Percentiles rank a stretch among this genome's conserved stretches.
phyloP scores from a whole-genome alignment of 2,329 filamentous ascomycete genomes.

The Botrytis fabae region DNA sequence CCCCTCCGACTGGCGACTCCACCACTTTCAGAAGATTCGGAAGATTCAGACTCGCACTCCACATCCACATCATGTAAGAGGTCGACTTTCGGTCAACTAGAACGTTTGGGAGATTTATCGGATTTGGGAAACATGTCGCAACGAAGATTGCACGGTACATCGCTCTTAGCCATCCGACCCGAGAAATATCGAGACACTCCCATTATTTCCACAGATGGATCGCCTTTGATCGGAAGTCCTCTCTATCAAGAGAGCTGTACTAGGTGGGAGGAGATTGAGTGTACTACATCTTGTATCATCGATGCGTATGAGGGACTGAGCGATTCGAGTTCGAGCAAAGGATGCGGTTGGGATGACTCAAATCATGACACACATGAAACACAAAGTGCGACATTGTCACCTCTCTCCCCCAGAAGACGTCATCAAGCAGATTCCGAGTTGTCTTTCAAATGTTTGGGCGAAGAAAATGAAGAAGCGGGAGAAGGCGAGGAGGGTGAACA shows the following conservation, averaged over 20 bases:
- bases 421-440: constrained; percentile 30
- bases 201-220: constrained; percentile 32
- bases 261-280: constrained; percentile 24
- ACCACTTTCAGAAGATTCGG: constrained; percentile 15
- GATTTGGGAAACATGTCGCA: neutral
- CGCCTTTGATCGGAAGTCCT: constrained; percentile 28
- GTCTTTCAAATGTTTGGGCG: constrained; percentile 35
- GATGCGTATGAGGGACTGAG: constrained; percentile 25
- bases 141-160: neutral
- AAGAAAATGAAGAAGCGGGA: neutral
- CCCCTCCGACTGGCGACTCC: constrained; percentile 32
- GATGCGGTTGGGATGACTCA: constrained; percentile 5
- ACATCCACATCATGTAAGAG: constrained; percentile 13
- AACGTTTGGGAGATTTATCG: constrained; percentile 11
- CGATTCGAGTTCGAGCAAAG: constrained; percentile 15
- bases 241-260: constrained; percentile 27
- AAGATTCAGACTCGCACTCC: constrained; percentile 4
- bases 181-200: constrained; percentile 33
- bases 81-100: constrained; percentile 19
- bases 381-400: constrained; percentile 3
- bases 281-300: constrained; percentile 25
- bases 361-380: constrained; percentile 4
- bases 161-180: constrained; percentile 20
- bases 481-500: neutral
- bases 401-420: neutral